A percentile compares a stretch with the other conserved stretches of the same genome.
Conservation (phyloP, 2,329 filamentous ascomycete species). For the Botrytis fragariae region DNA sequence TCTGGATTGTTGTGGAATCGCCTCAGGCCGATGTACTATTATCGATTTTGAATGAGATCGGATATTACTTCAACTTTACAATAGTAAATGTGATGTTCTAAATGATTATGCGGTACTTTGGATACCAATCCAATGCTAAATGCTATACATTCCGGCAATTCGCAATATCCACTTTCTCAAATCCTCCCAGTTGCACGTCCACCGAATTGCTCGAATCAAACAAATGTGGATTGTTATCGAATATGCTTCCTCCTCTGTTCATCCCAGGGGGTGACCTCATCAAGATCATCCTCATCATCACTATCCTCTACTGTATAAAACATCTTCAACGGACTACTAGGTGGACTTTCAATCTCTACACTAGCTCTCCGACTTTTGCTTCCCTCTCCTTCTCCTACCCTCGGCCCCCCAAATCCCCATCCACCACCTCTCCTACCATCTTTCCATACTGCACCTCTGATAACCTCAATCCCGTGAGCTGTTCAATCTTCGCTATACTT, state of each 20-base stretch:
- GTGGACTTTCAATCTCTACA: slow-evolving; percentile 11
- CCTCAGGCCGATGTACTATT: slow-evolving; percentile 5
- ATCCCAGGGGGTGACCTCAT: slow-evolving; percentile 8
- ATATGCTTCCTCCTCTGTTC: background rate
- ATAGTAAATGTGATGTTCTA: slow-evolving; percentile 1
- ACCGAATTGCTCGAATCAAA: background rate
- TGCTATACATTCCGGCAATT: background rate
- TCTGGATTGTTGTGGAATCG: slow-evolving; percentile 9
- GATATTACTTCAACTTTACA: slow-evolving; percentile 13
- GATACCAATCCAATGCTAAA: background rate
- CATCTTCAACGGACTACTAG: slow-evolving; percentile 24
- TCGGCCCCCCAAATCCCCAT: background rate
- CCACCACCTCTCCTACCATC: slow-evolving; percentile 17
- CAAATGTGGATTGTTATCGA: background rate
- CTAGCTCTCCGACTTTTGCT: background rate
- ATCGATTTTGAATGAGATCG: slow-evolving; percentile 15
- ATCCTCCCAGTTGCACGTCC: background rate
- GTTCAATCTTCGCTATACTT: slow-evolving; percentile 20
- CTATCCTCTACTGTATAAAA: slow-evolving; percentile 14
- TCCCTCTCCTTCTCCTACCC: background rate
- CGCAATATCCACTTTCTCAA: background rate
- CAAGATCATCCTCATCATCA: slow-evolving; percentile 8
- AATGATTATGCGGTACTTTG: background rate
- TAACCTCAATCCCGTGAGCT: slow-evolving; percentile 17
- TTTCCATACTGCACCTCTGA: slow-evolving; percentile 19